Conservation (phyloP, 78 protist genomes). For the Dictyostelium capitatum region DNA sequence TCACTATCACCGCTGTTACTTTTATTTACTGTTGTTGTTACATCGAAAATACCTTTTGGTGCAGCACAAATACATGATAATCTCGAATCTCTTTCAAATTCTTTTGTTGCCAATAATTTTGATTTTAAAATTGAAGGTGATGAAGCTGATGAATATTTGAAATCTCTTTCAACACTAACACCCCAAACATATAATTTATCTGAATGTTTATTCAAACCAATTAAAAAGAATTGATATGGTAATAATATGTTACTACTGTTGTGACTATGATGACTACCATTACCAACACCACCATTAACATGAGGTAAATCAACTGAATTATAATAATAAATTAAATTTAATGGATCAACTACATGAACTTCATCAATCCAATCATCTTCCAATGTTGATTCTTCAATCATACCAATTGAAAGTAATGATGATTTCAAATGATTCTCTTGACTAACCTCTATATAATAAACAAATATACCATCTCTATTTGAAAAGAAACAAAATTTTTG, state of each 20-base stretch:
- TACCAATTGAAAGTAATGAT: conserved; percentile 3
- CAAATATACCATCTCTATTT: conserved; percentile 43
- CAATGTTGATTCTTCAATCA: conserved; percentile 30
- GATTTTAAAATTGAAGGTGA: conserved; percentile 29
- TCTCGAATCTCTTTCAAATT: conserved; percentile 10
- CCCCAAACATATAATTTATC: conserved; percentile 53
- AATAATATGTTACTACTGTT: neutral
- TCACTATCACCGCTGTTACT: neutral
- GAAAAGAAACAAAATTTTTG: conserved; percentile 47
- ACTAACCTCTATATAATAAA: conserved; percentile 27
- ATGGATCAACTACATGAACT: conserved; percentile 49
- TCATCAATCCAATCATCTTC: conserved; percentile 52
- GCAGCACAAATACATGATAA: conserved; percentile 53
- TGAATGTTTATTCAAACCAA: conserved; percentile 36
- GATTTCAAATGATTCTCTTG: conserved; percentile 10
- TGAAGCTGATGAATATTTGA: neutral
- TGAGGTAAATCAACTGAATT: neutral
- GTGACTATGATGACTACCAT: neutral
- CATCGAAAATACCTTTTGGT: conserved; percentile 51
- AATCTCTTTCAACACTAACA: conserved; percentile 17
- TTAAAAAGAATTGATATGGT: conserved; percentile 37
- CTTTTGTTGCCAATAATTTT: conserved; percentile 39
- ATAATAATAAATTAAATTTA: neutral
- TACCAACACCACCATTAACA: neutral
- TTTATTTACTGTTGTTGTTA: neutral